phyloP scores from a whole-genome alignment of 2,329 filamentous ascomycete genomes.

The Diaporthe ampelina region DNA sequence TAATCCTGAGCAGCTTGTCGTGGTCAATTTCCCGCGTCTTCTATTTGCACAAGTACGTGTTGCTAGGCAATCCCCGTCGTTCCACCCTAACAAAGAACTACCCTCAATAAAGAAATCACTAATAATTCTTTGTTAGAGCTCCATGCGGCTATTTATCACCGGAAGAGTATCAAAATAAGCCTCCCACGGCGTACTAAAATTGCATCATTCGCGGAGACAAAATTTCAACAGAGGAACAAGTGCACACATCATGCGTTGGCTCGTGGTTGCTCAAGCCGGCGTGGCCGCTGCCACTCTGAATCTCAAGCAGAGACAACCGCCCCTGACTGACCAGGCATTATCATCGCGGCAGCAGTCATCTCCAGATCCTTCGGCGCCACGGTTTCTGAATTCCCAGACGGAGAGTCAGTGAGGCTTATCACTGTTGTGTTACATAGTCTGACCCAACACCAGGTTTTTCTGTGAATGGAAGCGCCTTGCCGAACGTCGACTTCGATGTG shows the following conservation, averaged over 20 bases:
- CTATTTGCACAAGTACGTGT: too few relatives aligned
- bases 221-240: background rate
- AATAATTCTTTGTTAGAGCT: too few relatives aligned
- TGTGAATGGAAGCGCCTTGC: constrained; percentile 73
- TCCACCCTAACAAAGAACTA: too few relatives aligned
- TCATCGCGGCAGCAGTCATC: constrained; percentile 3
- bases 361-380: constrained; percentile 2
- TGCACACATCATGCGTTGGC: constrained; percentile 16
- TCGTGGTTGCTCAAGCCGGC: background rate
- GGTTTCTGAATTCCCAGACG: constrained; percentile 28
- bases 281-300: constrained; percentile 25
- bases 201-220: background rate
- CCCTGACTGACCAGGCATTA: constrained; percentile 6
- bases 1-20: too few relatives aligned
- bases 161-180: too few relatives aligned
- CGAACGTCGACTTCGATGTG: constrained; percentile 76
- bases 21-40: too few relatives aligned
- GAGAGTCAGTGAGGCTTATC: background rate
- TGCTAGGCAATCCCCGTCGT: too few relatives aligned
- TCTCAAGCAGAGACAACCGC: background rate
- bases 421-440: background rate
- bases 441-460: constrained; percentile 63
- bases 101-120: too few relatives aligned
- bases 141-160: too few relatives aligned
- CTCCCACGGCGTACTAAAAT: background rate